Conservation (phyloP, 352 stramenopile genomes). For the Globisporangium nodosum region DNA sequence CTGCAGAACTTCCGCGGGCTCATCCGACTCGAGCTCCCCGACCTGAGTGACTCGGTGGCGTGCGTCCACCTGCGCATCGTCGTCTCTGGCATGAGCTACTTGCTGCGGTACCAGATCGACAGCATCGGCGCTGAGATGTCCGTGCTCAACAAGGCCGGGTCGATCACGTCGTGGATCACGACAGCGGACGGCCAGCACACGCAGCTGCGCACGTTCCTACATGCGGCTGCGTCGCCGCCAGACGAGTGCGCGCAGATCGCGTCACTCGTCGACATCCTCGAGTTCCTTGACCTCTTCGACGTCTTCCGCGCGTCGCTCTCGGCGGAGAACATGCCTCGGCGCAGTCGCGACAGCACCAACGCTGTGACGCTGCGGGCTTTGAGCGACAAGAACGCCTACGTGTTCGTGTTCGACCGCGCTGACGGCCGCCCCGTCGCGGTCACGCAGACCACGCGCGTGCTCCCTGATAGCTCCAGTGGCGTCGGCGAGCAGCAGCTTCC, state of each 20-base stretch:
- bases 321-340: conserved; percentile 7
- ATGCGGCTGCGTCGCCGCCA: not conserved
- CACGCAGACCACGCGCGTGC: conserved; percentile 16
- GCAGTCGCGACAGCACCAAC: not conserved
- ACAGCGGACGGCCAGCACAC: conserved; percentile 20
- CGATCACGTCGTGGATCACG: conserved; percentile 47
- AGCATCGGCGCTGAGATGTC: conserved; percentile 34
- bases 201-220: conserved; percentile 35
- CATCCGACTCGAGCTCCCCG: conserved; percentile 33
- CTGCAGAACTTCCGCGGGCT: conserved; percentile 42
- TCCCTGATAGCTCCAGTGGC: not conserved
- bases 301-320: conserved; percentile 23
- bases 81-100: conserved; percentile 25
- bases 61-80: conserved; percentile 27
- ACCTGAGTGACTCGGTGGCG: not conserved
- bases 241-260: conserved; percentile 26
- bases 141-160: conserved; percentile 30
- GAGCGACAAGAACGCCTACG: conserved; percentile 38
- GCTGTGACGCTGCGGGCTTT: conserved; percentile 11
- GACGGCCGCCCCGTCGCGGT: conserved; percentile 28
- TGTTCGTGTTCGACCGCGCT: conserved; percentile 36
- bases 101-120: conserved; percentile 41
- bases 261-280: conserved; percentile 33
- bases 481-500: not conserved
- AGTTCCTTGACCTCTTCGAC: conserved; percentile 43